A percentile compares a stretch with the other conserved stretches of the same genome.
Evolutionary conservation across 805 yeast genomes (phyloP).

Genomic region (Zygosaccharomyces rouxii): DNA sequence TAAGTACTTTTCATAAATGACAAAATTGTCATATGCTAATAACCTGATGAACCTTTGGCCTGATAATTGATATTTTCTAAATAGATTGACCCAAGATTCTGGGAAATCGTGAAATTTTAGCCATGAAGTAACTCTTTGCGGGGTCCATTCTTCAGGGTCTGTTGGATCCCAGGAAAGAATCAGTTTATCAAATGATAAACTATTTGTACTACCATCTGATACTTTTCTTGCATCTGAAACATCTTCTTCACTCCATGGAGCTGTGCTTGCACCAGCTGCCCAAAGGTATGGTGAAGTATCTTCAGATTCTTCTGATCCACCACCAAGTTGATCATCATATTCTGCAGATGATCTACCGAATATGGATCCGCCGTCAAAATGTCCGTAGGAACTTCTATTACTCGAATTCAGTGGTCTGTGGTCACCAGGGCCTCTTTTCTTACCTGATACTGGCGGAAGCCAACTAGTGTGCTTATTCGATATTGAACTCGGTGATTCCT

Average conservation of each 20-base stretch:
- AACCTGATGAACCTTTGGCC: conserved; percentile 64
- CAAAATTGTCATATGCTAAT: conserved; percentile 61
- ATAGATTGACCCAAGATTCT: conserved; percentile 66
- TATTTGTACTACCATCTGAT: conserved; percentile 25
- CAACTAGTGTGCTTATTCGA: conserved; percentile 9
- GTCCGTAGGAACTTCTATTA: not conserved
- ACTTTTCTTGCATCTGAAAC: conserved; percentile 22
- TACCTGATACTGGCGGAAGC: conserved; percentile 6
- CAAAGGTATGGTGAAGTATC: conserved; percentile 3
- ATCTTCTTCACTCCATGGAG: conserved; percentile 5
- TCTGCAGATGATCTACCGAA: conserved; percentile 4
- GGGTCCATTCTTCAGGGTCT: conserved; percentile 64
- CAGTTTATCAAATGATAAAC: conserved; percentile 27
- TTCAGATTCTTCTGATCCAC: conserved; percentile 5
- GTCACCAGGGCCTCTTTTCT: conserved; percentile 1
- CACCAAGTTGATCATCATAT: conserved; percentile 2
- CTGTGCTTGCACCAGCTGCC: conserved; percentile 6
- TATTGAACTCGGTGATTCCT: conserved; percentile 11
- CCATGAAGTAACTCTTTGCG: conserved; percentile 65
- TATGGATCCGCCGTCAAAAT: not conserved
- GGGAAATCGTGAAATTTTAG: conserved; percentile 64
- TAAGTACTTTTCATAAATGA: conserved; percentile 37
- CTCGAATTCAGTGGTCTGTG: not conserved
- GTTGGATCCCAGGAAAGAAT: conserved; percentile 46
- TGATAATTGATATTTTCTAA: conserved; percentile 50